Evolutionary conservation across 2,329 filamentous ascomycete genomes (phyloP).

Genomic region (Diplodia scrobiculata): DNA sequence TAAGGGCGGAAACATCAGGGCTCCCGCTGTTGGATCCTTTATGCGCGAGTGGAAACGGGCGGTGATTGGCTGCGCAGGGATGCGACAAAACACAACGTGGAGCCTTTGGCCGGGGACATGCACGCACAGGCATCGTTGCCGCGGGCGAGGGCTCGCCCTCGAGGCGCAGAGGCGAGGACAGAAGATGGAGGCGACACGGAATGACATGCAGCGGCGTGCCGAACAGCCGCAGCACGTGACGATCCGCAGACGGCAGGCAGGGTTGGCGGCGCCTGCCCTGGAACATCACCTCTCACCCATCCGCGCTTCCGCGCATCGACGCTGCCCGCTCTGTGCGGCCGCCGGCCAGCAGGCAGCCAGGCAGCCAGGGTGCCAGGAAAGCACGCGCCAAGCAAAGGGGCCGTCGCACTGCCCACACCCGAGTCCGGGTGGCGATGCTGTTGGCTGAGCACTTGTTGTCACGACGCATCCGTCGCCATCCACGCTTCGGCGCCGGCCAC

Average conservation of each 20-base stretch:
- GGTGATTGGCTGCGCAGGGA: conserved; percentile 1
- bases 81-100: neutral
- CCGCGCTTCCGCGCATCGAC: conserved; percentile 4
- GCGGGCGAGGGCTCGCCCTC: neutral
- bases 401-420: conserved; percentile 14
- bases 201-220: conserved; percentile 11
- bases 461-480: conserved; percentile 15
- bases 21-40: conserved; percentile 4
- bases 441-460: conserved; percentile 10
- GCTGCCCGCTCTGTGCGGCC: conserved; percentile 9
- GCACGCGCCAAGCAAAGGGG: conserved; percentile 17
- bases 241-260: neutral
- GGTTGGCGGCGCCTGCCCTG: neutral
- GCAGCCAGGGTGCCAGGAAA: neutral
- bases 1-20: conserved; percentile 11
- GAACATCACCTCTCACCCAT: conserved; percentile 16
- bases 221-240: conserved; percentile 24
- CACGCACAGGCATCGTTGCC: neutral
- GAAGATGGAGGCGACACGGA: conserved; percentile 2
- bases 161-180: neutral
- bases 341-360: neutral
- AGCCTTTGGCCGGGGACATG: neutral
- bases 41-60: neutral
- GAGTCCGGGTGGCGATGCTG: conserved; percentile 20
- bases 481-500: conserved; percentile 1